These are phyloP conservation scores for Benincasa hispida DNA, from an alignment of 306 rosid genomes.

Conservation along the genomic window DNA sequence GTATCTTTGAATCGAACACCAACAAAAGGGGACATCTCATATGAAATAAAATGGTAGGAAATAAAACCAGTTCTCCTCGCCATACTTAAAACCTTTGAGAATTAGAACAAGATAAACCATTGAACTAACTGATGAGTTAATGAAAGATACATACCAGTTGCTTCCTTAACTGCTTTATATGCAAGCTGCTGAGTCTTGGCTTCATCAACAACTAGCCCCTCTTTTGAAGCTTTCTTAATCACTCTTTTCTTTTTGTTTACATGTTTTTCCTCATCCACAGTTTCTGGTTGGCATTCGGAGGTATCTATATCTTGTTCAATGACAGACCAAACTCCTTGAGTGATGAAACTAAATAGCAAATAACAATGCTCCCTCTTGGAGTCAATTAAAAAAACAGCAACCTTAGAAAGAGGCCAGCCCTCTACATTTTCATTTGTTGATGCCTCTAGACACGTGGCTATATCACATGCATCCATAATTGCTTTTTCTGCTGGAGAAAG, in stretches of 20 bases:
- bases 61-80: not conserved
- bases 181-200: constrained; percentile 41
- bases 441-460: constrained; percentile 42
- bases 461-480: constrained; percentile 63
- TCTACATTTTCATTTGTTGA: constrained; percentile 34
- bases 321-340: constrained; percentile 65
- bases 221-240: constrained; percentile 29
- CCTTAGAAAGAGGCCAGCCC: constrained; percentile 72
- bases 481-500: constrained; percentile 54
- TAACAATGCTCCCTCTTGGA: constrained; percentile 48
- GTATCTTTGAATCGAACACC: not conserved
- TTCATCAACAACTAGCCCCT: constrained; percentile 27
- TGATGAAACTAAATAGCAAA: constrained; percentile 35
- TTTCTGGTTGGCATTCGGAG: constrained; percentile 26
- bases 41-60: not conserved
- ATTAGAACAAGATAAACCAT: not conserved
- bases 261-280: constrained; percentile 13
- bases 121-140: not conserved
- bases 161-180: constrained; percentile 57
- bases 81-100: not conserved
- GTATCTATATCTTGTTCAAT: constrained; percentile 42
- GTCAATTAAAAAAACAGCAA: constrained; percentile 56
- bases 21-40: not conserved
- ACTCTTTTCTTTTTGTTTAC: constrained; percentile 31
- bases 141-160: constrained; percentile 37